A percentile compares a stretch with the other conserved stretches of the same genome.
Conservation (phyloP, 1,139 yeast species). For the Debaryomyces coudertii region DNA sequence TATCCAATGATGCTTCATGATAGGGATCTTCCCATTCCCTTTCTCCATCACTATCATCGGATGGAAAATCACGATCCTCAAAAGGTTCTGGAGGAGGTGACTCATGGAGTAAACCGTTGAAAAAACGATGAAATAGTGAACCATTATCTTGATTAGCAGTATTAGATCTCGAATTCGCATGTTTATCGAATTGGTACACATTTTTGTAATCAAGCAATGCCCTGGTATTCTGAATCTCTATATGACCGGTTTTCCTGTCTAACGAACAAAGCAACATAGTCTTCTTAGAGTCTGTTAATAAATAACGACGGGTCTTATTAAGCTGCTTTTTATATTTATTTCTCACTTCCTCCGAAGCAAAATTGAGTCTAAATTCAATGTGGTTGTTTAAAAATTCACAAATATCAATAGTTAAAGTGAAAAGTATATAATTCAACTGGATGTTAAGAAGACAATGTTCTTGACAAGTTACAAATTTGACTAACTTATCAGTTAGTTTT, state of each 20-base stretch:
- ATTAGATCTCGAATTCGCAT: slow-evolving; percentile 1
- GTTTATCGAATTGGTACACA: slow-evolving; percentile 12
- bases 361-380: slow-evolving; percentile 11
- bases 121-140: slow-evolving; percentile 8
- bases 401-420: slow-evolving; percentile 34
- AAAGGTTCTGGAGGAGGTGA: slow-evolving; percentile 6
- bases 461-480: slow-evolving; percentile 31
- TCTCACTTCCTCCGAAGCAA: slow-evolving; percentile 7
- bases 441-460: slow-evolving; percentile 35
- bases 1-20: slow-evolving; percentile 10
- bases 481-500: slow-evolving; percentile 27
- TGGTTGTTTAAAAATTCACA: slow-evolving; percentile 26
- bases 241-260: slow-evolving; percentile 34
- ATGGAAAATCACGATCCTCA: slow-evolving; percentile 1
- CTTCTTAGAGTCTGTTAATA: slow-evolving; percentile 7
- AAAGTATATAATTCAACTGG: slow-evolving; percentile 41
- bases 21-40: slow-evolving; percentile 11
- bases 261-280: slow-evolving; percentile 35
- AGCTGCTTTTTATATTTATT: slow-evolving; percentile 11
- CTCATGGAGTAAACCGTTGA: slow-evolving; percentile 8
- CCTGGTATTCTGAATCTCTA: slow-evolving; percentile 27
- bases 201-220: slow-evolving; percentile 19
- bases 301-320: not conserved
- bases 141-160: slow-evolving; percentile 3
- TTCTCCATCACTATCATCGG: slow-evolving; percentile 6